Evolutionary conservation across 1,284 basidiomycete species (phyloP), one percentile per base, ranked within the genome.

Genomic region (Puccinia polysora): DNA sequence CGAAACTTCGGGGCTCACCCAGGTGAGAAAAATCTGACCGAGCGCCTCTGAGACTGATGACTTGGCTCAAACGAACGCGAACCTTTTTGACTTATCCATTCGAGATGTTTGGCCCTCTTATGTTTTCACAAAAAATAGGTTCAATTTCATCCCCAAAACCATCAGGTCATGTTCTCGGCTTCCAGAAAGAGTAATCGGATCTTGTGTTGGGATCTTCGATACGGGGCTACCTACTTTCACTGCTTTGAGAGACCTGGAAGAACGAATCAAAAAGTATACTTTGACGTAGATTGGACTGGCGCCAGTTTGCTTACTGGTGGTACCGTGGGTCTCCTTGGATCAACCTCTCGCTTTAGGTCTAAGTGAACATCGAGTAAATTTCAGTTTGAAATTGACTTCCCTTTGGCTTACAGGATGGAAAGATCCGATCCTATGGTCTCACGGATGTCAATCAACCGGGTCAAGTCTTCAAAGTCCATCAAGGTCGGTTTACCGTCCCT

Each of bases 201-300:
- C 32, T 87, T 87, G 76, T 83, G 84, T 62, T 95, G 88, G 87
- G 92, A 95, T 78, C 78, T 92, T 7, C 84, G 86, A 0, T 84
- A 88, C 75, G 81, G 85, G 0, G 82, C 83, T 23, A 73, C 75
- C 0, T 85, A 87, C 0, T 64, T 85, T 2, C 81, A 80, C 25
- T 79, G 82, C 20, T 84, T 83, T 78, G 70, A 78, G 74, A 74
- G n/a, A 79, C 78, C 14, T 75, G 77, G 59, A 36, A 47, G 62
- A 34, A 89, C 89, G 20, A 93, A 94, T 78, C 91, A 94, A 80
- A 86, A 85, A 74, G 81, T 88, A 20, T 80, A 82, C 30, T 94
- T 95, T 77, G 89, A 90, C 75, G 78, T 94, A 0, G 90, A 95
- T 77, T 77, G 49, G 25, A 15, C 84, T 15, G 82, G 84, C 63